phyloP scores from a whole-genome alignment of 1,284 basidiomycete species.

The Gomphus sp. region DNA sequence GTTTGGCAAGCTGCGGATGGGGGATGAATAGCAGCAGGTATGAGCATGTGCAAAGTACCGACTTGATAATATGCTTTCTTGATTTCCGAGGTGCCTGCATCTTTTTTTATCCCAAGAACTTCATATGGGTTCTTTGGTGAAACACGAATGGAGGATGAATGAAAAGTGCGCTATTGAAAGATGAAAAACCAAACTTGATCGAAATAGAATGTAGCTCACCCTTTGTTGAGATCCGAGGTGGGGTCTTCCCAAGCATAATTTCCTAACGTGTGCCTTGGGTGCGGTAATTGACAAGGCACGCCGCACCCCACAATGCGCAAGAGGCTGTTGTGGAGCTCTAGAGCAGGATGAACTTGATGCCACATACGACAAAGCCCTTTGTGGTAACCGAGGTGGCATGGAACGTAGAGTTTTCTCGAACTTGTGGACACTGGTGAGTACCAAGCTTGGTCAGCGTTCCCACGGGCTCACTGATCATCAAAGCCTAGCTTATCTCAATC shows the following conservation, averaged over 20 bases:
- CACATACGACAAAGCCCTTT: background rate
- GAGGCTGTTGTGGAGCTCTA: background rate
- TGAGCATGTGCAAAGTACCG: slow-evolving; percentile 20
- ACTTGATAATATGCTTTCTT: slow-evolving; percentile 97
- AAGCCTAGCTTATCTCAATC: background rate
- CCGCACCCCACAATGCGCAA: background rate
- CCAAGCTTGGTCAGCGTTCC: background rate
- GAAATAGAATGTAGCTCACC: background rate
- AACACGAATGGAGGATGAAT: slow-evolving; percentile 46
- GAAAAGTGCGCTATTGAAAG: slow-evolving; percentile 58
- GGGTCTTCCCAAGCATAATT: background rate
- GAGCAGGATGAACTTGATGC: background rate
- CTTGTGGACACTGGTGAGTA: background rate
- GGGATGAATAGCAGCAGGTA: background rate
- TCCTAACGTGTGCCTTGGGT: background rate
- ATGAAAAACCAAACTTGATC: background rate
- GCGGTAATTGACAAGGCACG: background rate
- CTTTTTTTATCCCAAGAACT: slow-evolving; percentile 80
- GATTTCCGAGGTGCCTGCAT: slow-evolving; percentile 82
- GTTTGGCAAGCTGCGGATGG: slow-evolving; percentile 76
- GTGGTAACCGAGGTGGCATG: slow-evolving; percentile 6
- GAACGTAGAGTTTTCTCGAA: background rate
- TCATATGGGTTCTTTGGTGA: slow-evolving; percentile 85
- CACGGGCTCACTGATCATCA: background rate
- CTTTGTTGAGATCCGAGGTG: background rate